These are phyloP conservation scores for Tremella fuciformis DNA, from an alignment of 768 basidiomycete species.

Conservation along the genomic window DNA sequence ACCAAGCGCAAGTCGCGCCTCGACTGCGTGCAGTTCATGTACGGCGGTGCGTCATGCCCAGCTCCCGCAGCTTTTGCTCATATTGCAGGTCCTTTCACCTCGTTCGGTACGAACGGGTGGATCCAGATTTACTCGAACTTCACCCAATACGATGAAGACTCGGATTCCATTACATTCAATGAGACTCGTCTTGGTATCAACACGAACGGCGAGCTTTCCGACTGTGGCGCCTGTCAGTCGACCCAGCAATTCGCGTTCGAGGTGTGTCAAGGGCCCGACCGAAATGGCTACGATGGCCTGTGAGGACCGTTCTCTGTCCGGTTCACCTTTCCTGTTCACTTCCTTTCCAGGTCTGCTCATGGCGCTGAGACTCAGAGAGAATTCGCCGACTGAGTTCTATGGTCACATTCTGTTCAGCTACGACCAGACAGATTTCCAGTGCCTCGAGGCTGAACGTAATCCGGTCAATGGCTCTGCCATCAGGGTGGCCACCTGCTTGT, in stretches of 20 bases:
- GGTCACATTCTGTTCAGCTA: slow-evolving; percentile 24
- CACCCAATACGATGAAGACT: slow-evolving; percentile 13
- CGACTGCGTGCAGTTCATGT: slow-evolving; percentile 24
- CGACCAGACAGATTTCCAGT: slow-evolving; percentile 8
- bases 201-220: slow-evolving; percentile 16
- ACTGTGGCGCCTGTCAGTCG: slow-evolving; percentile 24
- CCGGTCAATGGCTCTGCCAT: slow-evolving; percentile 10
- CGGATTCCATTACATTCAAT: slow-evolving; percentile 15
- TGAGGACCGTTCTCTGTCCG: slow-evolving; percentile 6
- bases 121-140: slow-evolving; percentile 26
- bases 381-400: slow-evolving; percentile 19
- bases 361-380: slow-evolving; percentile 6
- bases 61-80: not conserved
- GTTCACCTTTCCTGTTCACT: not conserved
- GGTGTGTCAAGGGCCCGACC: slow-evolving; percentile 18
- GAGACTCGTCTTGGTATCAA: slow-evolving; percentile 17
- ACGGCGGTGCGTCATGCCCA: slow-evolving; percentile 16
- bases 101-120: slow-evolving; percentile 13
- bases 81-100: slow-evolving; percentile 2
- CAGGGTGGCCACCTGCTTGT: slow-evolving; percentile 16
- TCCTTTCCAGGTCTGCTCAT: not conserved
- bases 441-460: slow-evolving; percentile 11
- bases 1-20: slow-evolving; percentile 9
- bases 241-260: slow-evolving; percentile 29
- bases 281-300: slow-evolving; percentile 19